Evolutionary conservation across 139 green algal species (phyloP).

Genomic region (Asterochloris erici): DNA sequence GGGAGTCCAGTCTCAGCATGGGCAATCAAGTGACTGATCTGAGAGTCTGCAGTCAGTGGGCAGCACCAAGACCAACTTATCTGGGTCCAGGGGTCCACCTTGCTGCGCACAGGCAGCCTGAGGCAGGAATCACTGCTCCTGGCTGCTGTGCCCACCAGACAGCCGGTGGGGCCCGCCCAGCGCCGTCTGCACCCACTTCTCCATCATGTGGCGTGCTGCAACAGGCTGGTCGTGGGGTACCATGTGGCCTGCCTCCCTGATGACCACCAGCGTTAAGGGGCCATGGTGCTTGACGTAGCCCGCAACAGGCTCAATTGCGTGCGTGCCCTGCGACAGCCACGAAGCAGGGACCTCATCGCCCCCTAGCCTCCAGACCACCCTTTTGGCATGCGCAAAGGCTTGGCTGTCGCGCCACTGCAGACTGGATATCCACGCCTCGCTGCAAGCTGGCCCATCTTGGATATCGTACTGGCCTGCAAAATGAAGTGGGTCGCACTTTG

Average conservation of each 20-base stretch:
- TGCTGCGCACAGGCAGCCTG: no score
- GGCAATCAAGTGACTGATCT: no score
- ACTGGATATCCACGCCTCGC: constrained; percentile 43
- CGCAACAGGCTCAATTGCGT: neutral
- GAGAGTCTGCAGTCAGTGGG: no score
- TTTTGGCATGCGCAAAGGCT: neutral
- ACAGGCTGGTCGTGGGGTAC: constrained; percentile 38
- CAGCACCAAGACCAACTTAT: no score
- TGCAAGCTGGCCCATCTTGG: constrained; percentile 58
- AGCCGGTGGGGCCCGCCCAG: neutral
- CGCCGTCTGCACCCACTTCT: constrained; percentile 25
- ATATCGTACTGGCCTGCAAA: constrained; percentile 53
- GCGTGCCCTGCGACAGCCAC: no score
- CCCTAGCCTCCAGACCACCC: neutral
- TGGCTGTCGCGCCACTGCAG: constrained; percentile 40
- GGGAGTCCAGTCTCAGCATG: no score
- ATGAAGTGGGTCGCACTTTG: neutral
- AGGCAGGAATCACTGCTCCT: no score
- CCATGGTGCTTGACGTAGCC: constrained; percentile 23
- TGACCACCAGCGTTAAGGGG: constrained; percentile 37
- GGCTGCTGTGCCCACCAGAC: no score
- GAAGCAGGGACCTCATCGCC: neutral
- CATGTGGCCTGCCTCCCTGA: constrained; percentile 55
- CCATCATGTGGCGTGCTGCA: constrained; percentile 19
- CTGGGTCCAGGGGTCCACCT: no score